phyloP scores from a whole-genome alignment of 2,329 filamentous ascomycete species.

The Pyrenophora tritici-repentis region DNA sequence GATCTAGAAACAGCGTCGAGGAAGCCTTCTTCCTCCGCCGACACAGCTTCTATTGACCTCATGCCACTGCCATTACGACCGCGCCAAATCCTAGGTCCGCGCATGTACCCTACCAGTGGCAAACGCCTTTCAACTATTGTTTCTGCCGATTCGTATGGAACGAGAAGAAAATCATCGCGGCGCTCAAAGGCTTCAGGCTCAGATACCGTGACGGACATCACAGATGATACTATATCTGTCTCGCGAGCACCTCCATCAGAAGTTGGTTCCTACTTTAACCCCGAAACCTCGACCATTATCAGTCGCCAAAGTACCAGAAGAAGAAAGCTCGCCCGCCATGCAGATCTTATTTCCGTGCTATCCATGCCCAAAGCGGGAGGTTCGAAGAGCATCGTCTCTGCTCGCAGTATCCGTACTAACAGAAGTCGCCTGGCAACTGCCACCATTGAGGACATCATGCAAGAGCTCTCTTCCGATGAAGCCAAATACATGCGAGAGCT shows the following conservation, averaged over 20 bases:
- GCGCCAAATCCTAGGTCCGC: slow-evolving; percentile 48
- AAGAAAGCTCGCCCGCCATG: slow-evolving; percentile 83
- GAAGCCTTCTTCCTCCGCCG: slow-evolving; percentile 45
- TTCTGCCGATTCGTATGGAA: slow-evolving; percentile 39
- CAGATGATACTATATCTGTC: slow-evolving; percentile 23
- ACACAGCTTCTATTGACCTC: slow-evolving; percentile 37
- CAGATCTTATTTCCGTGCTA: slow-evolving; percentile 90
- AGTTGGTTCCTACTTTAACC: slow-evolving; percentile 34
- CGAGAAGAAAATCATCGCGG: slow-evolving; percentile 27
- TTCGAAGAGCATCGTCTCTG: slow-evolving; percentile 72
- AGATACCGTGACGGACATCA: slow-evolving; percentile 27
- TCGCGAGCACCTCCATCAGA: slow-evolving; percentile 36
- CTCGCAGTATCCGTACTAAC: slow-evolving; percentile 76
- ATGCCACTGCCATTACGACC: slow-evolving; percentile 39
- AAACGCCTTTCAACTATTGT: slow-evolving; percentile 63
- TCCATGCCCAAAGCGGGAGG: slow-evolving; percentile 69
- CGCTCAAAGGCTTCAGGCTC: slow-evolving; percentile 34
- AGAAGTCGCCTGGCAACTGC: slow-evolving; percentile 69
- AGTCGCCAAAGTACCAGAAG: slow-evolving; percentile 55
- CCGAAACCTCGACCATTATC: slow-evolving; percentile 45
- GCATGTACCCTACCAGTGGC: slow-evolving; percentile 59
- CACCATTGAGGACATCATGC: slow-evolving; percentile 75
- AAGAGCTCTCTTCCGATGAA: slow-evolving; percentile 82
- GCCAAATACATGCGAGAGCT: slow-evolving; percentile 86
- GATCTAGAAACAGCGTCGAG: slow-evolving; percentile 38